Evolutionary conservation across 2,329 filamentous ascomycete species (phyloP).

Genomic region (Cytospora mali): DNA sequence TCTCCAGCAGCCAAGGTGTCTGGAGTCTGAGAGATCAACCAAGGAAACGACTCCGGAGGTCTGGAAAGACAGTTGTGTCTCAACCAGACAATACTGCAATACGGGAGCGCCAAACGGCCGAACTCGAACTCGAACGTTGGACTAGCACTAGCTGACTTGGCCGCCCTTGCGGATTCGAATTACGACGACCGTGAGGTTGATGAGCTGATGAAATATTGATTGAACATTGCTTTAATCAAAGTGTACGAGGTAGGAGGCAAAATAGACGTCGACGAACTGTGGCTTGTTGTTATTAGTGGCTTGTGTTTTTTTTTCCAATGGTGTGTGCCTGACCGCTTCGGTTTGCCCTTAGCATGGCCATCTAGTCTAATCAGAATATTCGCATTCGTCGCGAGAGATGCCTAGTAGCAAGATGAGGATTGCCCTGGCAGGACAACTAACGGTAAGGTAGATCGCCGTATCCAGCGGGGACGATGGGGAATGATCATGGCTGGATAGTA

Average conservation of each 20-base stretch:
- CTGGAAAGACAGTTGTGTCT: not conserved
- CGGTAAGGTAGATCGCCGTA: not conserved
- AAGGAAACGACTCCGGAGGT: not conserved
- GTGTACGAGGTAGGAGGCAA: constrained; percentile 9
- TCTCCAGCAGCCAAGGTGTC: not conserved
- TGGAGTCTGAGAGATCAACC: not conserved
- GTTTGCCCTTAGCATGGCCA: not conserved
- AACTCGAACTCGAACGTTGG: not conserved
- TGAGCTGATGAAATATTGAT: not conserved
- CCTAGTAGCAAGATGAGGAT: constrained; percentile 6
- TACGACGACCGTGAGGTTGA: constrained; percentile 10
- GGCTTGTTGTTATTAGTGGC: constrained; percentile 3
- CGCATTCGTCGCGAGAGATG: not conserved
- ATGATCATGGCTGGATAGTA: constrained; percentile 15
- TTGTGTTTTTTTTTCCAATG: not conserved
- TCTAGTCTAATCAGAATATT: not conserved
- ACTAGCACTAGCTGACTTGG: constrained; percentile 14
- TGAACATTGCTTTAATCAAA: not conserved
- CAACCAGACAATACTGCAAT: no score
- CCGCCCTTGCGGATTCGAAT: not conserved
- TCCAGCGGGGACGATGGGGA: not conserved
- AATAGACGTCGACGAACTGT: constrained; percentile 6
- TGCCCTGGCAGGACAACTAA: constrained; percentile 4
- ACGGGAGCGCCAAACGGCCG: not conserved
- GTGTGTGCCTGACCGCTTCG: not conserved